phyloP scores from a whole-genome alignment of 2,329 filamentous ascomycete species.

The Pezicula radicicola region DNA sequence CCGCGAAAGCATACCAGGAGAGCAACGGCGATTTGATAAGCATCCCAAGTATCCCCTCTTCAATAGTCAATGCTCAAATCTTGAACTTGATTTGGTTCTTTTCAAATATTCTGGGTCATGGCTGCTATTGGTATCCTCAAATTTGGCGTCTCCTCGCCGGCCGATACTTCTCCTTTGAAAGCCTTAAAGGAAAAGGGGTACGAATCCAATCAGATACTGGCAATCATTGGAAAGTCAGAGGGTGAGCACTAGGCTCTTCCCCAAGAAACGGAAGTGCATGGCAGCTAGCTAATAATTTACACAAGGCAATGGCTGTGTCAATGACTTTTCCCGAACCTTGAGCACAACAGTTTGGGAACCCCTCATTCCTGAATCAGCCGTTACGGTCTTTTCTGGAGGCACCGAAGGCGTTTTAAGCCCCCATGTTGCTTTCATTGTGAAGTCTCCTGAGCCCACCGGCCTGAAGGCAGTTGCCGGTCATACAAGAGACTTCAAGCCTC shows the following conservation, averaged over 20 bases:
- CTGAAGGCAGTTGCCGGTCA: constrained; percentile 24
- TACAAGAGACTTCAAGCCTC: constrained; percentile 23
- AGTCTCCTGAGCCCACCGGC: constrained; percentile 12
- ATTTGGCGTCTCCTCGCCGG: constrained; percentile 28
- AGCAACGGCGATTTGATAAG: no score
- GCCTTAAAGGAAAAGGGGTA: constrained; percentile 27
- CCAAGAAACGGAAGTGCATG: neutral
- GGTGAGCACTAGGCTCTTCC: constrained; percentile 10
- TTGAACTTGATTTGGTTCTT: no score
- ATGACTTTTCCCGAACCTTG: constrained; percentile 31
- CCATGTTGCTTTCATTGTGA: constrained; percentile 29
- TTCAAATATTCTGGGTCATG: constrained; percentile 12
- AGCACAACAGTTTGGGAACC: constrained; percentile 29
- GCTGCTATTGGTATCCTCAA: constrained; percentile 27
- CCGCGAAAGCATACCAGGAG: no score
- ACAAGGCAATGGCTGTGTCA: constrained; percentile 31
- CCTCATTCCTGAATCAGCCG: constrained; percentile 23
- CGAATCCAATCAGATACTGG: constrained; percentile 23
- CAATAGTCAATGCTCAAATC: no score
- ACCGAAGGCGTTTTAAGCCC: constrained; percentile 30
- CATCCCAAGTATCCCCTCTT: no score
- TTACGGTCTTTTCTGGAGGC: constrained; percentile 30
- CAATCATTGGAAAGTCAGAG: constrained; percentile 30
- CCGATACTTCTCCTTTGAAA: constrained; percentile 25
- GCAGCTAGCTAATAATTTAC: constrained; percentile 3